A percentile compares a stretch with the other conserved stretches of the same genome.
Evolutionary conservation across 176 grass and related monocot genomes (phyloP).

Genomic region (Juncus effusus): DNA sequence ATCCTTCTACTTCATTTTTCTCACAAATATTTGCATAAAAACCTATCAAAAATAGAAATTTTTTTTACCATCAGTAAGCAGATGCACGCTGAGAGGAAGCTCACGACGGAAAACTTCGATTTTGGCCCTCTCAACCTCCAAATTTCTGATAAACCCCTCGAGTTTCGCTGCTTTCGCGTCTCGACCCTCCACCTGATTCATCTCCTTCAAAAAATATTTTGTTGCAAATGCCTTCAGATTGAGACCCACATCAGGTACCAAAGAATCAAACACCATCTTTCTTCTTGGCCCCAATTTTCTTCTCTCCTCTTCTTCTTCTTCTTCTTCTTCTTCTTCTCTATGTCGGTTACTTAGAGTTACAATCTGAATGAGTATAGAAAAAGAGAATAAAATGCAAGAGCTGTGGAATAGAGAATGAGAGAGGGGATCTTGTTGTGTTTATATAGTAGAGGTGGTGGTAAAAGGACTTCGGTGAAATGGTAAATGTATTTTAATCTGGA

Average conservation of each 20-base stretch:
- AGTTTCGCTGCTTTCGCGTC: conserved; percentile 40
- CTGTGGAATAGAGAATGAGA: not conserved
- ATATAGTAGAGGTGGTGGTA: conserved; percentile 37
- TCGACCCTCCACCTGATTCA: not conserved
- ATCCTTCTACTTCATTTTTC: not conserved
- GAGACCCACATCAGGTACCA: conserved; percentile 19
- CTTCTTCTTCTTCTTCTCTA: not conserved
- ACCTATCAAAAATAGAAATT: not conserved
- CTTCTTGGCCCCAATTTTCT: conserved; percentile 5
- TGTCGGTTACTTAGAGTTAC: not conserved
- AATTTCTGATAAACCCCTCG: conserved; percentile 56
- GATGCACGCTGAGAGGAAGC: conserved; percentile 82
- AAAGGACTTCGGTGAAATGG: conserved; percentile 5
- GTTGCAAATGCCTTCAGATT: conserved; percentile 40
- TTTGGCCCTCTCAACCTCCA: conserved; percentile 81
- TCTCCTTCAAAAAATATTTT: conserved; percentile 40
- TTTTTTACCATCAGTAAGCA: conserved; percentile 70
- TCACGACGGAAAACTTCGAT: conserved; percentile 83
- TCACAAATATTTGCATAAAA: not conserved
- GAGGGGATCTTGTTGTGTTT: not conserved
- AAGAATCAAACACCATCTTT: conserved; percentile 22
- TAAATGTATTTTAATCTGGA: conserved; percentile 44
- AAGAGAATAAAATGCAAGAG: conserved; percentile 4
- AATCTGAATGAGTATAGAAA: not conserved
- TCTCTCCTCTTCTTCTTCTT: not conserved